These are phyloP conservation scores for Marsdenia floribunda DNA, from an alignment of 257 asterid species.

Conservation along the genomic window DNA sequence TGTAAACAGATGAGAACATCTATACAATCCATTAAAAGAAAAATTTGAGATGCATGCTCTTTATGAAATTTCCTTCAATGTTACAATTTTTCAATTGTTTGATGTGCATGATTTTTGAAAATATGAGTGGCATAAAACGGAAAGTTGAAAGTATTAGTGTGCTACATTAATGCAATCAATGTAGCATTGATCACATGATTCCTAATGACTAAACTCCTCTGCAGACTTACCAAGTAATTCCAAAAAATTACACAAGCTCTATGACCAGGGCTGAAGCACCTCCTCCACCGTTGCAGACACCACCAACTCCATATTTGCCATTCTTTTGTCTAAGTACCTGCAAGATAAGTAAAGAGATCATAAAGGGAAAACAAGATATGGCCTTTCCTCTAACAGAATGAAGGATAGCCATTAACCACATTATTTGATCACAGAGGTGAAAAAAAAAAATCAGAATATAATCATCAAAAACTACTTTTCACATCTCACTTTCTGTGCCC, in stretches of 20 bases:
- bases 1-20: not conserved
- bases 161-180: not conserved
- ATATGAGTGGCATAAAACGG: not conserved
- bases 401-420: not conserved
- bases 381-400: not conserved
- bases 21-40: not conserved
- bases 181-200: not conserved
- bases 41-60: not conserved
- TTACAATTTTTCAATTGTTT: too few species aligned
- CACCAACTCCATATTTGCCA: constrained; percentile 80
- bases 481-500: not conserved
- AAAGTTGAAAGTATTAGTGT: not conserved
- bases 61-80: too few species aligned
- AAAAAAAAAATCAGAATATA: not conserved
- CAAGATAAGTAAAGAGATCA: constrained; percentile 7
- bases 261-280: constrained; percentile 95
- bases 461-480: not conserved
- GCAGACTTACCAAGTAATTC: not conserved
- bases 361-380: not conserved
- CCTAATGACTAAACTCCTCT: not conserved
- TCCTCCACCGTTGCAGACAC: constrained; percentile 97
- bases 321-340: constrained; percentile 85
- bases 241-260: constrained; percentile 53
- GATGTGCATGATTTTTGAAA: not conserved
- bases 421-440: not conserved